These are phyloP conservation scores for Blastobotrys illinoisensis DNA, from an alignment of 1,139 yeast species.

Conservation along the genomic window DNA sequence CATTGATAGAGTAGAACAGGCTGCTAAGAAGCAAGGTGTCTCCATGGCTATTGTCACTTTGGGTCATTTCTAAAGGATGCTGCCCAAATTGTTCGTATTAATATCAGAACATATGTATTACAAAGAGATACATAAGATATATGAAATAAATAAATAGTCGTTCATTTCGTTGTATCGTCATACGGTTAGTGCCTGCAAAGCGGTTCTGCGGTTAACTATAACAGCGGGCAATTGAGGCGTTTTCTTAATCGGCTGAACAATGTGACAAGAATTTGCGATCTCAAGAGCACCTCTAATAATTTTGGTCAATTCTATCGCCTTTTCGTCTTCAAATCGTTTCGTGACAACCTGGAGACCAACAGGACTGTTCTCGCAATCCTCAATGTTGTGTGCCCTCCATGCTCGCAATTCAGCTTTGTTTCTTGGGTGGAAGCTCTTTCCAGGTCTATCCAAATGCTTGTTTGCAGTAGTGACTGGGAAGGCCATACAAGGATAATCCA, in stretches of 20 bases:
- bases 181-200: neutral
- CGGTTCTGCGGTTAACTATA: neutral
- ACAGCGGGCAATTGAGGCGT: neutral
- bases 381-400: conserved; percentile 40
- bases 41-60: conserved; percentile 54
- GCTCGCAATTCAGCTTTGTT: conserved; percentile 28
- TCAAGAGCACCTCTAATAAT: conserved; percentile 11
- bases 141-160: neutral
- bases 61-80: conserved; percentile 48
- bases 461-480: conserved; percentile 45
- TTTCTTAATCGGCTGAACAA: neutral
- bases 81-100: conserved; percentile 53
- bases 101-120: conserved; percentile 21
- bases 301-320: conserved; percentile 33
- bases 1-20: conserved; percentile 46
- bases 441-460: conserved; percentile 32
- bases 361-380: conserved; percentile 45
- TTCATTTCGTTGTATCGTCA: neutral
- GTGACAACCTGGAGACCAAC: conserved; percentile 48
- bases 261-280: neutral
- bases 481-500: conserved; percentile 44
- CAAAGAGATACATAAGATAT: neutral
- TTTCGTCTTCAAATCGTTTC: conserved; percentile 47
- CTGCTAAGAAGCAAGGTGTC: conserved; percentile 42
- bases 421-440: conserved; percentile 18